These are phyloP conservation scores for Tagetes patula DNA, from an alignment of 129 eudicot genomes.

Conservation along the genomic window DNA sequence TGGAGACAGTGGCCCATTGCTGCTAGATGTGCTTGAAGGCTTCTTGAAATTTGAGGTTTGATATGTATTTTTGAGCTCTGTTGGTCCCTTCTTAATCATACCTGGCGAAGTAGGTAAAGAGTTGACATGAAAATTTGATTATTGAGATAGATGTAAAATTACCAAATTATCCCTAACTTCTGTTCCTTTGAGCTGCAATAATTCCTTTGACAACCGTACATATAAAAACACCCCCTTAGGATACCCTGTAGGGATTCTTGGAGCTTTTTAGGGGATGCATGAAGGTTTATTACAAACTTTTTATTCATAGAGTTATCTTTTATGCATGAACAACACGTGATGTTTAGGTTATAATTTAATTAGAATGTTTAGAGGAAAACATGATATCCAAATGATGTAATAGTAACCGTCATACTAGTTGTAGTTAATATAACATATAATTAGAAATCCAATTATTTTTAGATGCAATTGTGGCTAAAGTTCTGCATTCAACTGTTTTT, in stretches of 20 bases:
- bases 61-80: not conserved
- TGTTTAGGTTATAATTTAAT: not conserved
- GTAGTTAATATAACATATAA: slow-evolving; percentile 1
- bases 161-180: not conserved
- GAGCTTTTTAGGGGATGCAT: not conserved
- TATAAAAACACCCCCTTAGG: not conserved
- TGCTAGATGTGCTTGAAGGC: slow-evolving; percentile 95
- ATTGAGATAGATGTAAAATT: not conserved
- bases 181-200: not conserved
- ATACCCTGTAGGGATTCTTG: not conserved
- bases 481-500: not conserved
- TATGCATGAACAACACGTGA: not conserved
- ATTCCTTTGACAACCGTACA: not conserved
- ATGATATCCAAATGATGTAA: not conserved
- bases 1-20: slow-evolving; percentile 94
- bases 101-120: not conserved
- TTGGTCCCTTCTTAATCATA: not conserved
- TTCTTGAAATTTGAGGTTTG: slow-evolving; percentile 91
- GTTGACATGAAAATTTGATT: not conserved
- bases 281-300: not conserved
- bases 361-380: not conserved
- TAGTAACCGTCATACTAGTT: not conserved
- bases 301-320: not conserved
- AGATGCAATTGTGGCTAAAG: not conserved
- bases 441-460: not conserved